phyloP scores from a whole-genome alignment of 2,329 filamentous ascomycete genomes.

The Fusarium ramigenum region DNA sequence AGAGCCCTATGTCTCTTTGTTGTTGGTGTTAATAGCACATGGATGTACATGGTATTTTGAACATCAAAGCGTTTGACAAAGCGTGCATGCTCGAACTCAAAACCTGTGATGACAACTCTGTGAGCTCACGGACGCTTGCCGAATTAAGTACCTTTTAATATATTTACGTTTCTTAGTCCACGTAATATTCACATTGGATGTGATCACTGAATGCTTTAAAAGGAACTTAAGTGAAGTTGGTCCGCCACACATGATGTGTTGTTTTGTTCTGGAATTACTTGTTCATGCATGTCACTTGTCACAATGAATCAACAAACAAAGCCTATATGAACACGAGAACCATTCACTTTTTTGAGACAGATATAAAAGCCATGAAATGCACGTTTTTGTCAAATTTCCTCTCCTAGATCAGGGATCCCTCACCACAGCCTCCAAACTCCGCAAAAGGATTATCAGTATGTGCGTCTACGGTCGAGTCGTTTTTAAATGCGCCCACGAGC shows the following conservation, averaged over 20 bases:
- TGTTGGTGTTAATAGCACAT: neutral
- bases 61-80: neutral
- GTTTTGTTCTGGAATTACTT: neutral
- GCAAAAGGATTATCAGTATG: slow-evolving; percentile 33
- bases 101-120: neutral
- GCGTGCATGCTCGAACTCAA: neutral
- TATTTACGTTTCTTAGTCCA: neutral
- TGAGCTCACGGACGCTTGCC: neutral
- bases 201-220: neutral
- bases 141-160: neutral
- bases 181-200: neutral
- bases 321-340: neutral
- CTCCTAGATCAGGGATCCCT: neutral
- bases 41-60: neutral
- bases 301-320: neutral
- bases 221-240: neutral
- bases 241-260: neutral
- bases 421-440: neutral
- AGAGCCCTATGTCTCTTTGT: neutral
- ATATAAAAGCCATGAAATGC: slow-evolving; percentile 16
- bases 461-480: slow-evolving; percentile 41
- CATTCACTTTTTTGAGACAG: neutral
- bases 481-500: slow-evolving; percentile 41
- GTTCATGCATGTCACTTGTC: slow-evolving; percentile 2
- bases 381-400: neutral